Percentiles rank a stretch among this genome's conserved stretches.
Conservation (phyloP, 2,329 filamentous ascomycete genomes). For the Onygenales sp. region DNA sequence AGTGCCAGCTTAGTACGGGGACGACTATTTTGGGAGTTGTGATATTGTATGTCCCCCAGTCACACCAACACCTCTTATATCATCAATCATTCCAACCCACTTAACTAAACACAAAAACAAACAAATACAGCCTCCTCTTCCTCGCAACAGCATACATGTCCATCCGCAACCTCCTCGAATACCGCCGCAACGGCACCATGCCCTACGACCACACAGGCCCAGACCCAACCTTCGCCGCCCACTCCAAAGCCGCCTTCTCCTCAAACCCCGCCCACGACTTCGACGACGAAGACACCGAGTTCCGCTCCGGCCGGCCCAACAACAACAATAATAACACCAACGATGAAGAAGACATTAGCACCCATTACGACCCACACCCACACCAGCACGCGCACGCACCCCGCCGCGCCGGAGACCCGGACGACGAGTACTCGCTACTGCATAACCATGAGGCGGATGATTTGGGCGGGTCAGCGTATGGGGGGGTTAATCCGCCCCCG, state of each 20-base stretch:
- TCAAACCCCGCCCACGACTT: slow-evolving; percentile 37
- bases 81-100: background rate
- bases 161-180: slow-evolving; percentile 46
- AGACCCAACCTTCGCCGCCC: slow-evolving; percentile 40
- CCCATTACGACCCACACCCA: no score
- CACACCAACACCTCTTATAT: background rate
- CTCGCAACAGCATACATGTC: slow-evolving; percentile 43
- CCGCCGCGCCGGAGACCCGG: slow-evolving; percentile 32
- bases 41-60: slow-evolving; percentile 40
- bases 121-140: slow-evolving; percentile 42
- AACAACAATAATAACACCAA: slow-evolving; percentile 35
- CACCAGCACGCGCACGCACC: background rate
- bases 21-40: slow-evolving; percentile 48
- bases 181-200: slow-evolving; percentile 47
- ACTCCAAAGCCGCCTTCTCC: slow-evolving; percentile 39
- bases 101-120: background rate
- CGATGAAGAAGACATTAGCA: slow-evolving; percentile 18
- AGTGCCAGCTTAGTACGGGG: slow-evolving; percentile 49
- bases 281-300: slow-evolving; percentile 35
- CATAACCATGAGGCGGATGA: slow-evolving; percentile 39
- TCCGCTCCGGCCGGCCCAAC: slow-evolving; percentile 29
- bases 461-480: slow-evolving; percentile 22
- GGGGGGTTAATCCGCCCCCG: slow-evolving; percentile 26
- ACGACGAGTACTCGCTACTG: slow-evolving; percentile 43
- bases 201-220: slow-evolving; percentile 34